A percentile compares a stretch with the other conserved stretches of the same genome.
phyloP scores from a whole-genome alignment of 495 filamentous ascomycete species.

The Daldinia grandis region DNA sequence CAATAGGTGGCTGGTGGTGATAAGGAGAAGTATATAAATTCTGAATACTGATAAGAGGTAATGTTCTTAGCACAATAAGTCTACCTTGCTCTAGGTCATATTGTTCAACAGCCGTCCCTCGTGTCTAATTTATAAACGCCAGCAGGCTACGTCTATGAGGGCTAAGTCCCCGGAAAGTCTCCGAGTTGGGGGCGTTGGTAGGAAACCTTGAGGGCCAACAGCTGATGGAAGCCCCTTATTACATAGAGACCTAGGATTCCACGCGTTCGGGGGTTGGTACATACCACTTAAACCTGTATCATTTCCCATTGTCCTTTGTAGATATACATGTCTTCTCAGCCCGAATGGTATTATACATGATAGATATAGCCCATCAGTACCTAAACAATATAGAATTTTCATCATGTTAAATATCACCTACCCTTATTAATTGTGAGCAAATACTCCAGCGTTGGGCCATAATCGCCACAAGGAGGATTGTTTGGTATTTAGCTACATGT shows the following conservation, averaged over 20 bases:
- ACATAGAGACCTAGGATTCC: not conserved
- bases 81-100: not conserved
- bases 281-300: not conserved
- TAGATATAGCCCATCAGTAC: not conserved
- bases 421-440: too few relatives aligned
- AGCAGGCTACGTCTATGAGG: not conserved
- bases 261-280: not conserved
- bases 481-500: too few relatives aligned
- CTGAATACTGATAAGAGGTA: not conserved
- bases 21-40: not conserved
- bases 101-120: not conserved
- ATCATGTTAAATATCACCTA: too few relatives aligned
- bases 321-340: not conserved
- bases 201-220: slow-evolving; percentile 22
- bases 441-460: too few relatives aligned
- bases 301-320: not conserved
- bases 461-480: too few relatives aligned
- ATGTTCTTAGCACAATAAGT: not conserved
- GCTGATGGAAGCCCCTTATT: not conserved
- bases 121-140: not conserved
- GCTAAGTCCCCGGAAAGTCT: slow-evolving; percentile 16
- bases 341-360: not conserved
- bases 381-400: too few relatives aligned
- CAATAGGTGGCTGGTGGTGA: not conserved
- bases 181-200: slow-evolving; percentile 13